phyloP scores from a whole-genome alignment of 2,329 filamentous ascomycete genomes.

The Fusarium luffae region DNA sequence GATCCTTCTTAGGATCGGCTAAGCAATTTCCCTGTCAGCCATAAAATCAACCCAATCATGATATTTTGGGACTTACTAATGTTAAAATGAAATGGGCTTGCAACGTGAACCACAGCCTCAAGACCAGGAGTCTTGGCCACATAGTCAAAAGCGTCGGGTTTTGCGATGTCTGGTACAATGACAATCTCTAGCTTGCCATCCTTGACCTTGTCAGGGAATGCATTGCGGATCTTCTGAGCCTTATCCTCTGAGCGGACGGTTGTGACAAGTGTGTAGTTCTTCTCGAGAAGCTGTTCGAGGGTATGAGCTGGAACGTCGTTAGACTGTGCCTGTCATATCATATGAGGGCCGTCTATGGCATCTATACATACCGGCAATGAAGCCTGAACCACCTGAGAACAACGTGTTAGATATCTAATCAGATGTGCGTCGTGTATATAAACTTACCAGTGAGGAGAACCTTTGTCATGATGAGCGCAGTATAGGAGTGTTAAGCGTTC shows the following conservation, averaged over 20 bases:
- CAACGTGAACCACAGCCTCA: slow-evolving; percentile 69
- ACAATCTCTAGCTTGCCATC: slow-evolving; percentile 58
- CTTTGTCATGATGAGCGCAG: slow-evolving; percentile 44
- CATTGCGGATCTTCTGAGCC: slow-evolving; percentile 61
- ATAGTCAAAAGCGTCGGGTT: slow-evolving; percentile 77
- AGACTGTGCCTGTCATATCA: not conserved
- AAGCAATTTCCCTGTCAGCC: not conserved
- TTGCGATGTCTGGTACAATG: slow-evolving; percentile 82
- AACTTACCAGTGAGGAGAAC: slow-evolving; percentile 48
- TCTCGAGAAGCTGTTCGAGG: slow-evolving; percentile 63
- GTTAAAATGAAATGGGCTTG: slow-evolving; percentile 68
- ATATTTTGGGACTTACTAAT: slow-evolving; percentile 49
- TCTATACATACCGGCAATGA: slow-evolving; percentile 48
- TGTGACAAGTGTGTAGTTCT: slow-evolving; percentile 64
- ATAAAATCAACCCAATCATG: not conserved
- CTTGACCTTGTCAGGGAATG: slow-evolving; percentile 55
- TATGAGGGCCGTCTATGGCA: not conserved
- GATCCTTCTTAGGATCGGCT: slow-evolving; percentile 62
- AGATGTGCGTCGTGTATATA: not conserved
- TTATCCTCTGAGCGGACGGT: slow-evolving; percentile 67
- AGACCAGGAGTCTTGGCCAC: slow-evolving; percentile 63
- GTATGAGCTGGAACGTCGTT: slow-evolving; percentile 59
- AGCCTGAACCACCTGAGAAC: slow-evolving; percentile 50
- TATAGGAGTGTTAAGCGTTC: not conserved
- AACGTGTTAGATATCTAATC: slow-evolving; percentile 14